Percentiles rank a stretch among this genome's conserved stretches.
Evolutionary conservation across 768 basidiomycete genomes (phyloP).

Genomic region (Ramaria rubella): DNA sequence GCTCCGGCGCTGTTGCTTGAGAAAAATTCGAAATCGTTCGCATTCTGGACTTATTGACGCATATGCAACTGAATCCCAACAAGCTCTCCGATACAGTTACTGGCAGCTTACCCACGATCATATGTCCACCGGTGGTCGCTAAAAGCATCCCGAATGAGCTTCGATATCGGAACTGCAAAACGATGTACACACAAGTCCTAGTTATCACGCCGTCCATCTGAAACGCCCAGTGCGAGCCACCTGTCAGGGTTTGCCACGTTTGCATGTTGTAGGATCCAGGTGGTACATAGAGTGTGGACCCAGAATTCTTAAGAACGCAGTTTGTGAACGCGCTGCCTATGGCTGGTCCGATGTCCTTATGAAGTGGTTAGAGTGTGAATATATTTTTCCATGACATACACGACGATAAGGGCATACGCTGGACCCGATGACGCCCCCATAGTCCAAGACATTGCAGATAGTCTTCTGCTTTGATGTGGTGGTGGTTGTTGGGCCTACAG

Average conservation of each 20-base stretch:
- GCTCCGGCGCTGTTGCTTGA: constrained; percentile 24
- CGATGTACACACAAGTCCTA: constrained; percentile 17
- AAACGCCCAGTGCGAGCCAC: constrained; percentile 23
- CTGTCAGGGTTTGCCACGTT: constrained; percentile 26
- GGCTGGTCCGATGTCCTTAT: constrained; percentile 24
- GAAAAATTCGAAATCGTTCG: constrained; percentile 27
- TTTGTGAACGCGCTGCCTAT: constrained; percentile 23
- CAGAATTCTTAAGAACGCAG: constrained; percentile 22
- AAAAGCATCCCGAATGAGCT: background rate
- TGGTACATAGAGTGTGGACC: constrained; percentile 18
- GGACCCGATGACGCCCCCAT: constrained; percentile 24
- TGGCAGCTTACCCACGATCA: constrained; percentile 17
- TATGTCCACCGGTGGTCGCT: constrained; percentile 23
- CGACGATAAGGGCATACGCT: constrained; percentile 8
- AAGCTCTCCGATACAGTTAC: background rate
- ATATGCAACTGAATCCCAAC: background rate
- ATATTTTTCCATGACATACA: background rate
- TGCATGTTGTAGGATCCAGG: constrained; percentile 24
- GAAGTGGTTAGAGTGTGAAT: background rate
- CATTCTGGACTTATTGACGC: constrained; percentile 22
- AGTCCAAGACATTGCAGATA: constrained; percentile 26
- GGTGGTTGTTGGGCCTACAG: constrained; percentile 21
- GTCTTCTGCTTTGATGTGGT: constrained; percentile 16
- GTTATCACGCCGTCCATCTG: constrained; percentile 27
- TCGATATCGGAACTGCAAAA: background rate